Evolutionary conservation across 441 rosid genomes (phyloP).

Genomic region (Flueggea neowawraea): DNA sequence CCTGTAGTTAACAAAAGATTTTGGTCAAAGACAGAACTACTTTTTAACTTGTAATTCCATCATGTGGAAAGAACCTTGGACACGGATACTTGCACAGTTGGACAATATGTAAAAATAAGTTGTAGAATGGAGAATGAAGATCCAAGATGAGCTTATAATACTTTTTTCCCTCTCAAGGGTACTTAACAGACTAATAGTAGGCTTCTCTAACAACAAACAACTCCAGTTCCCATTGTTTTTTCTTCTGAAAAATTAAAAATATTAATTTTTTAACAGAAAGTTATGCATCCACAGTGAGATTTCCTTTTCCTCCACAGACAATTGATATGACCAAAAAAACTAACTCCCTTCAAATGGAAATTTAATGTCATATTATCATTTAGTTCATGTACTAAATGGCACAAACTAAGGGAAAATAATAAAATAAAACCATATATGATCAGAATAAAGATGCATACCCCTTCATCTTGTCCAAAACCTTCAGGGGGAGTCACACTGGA

Average conservation of each 20-base stretch:
- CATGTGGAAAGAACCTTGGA: not conserved
- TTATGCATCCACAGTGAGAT: too few relatives aligned
- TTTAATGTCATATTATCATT: not conserved
- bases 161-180: not conserved
- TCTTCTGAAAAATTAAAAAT: too few relatives aligned
- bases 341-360: too few relatives aligned
- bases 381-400: not conserved
- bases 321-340: too few relatives aligned
- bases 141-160: not conserved
- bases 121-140: not conserved
- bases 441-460: slow-evolving; percentile 39
- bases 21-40: slow-evolving; percentile 1
- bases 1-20: slow-evolving; percentile 45
- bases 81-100: not conserved
- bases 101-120: too few relatives aligned
- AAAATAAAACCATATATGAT: slow-evolving; percentile 5
- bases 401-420: slow-evolving; percentile 1
- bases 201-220: not conserved
- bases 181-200: not conserved
- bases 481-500: slow-evolving; percentile 56
- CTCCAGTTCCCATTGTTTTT: too few relatives aligned
- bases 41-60: not conserved
- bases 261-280: too few relatives aligned
- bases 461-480: slow-evolving; percentile 42
- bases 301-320: too few relatives aligned